A percentile compares a stretch with the other conserved stretches of the same genome.
Evolutionary conservation across 139 green algal species (phyloP).

Genomic region (Tetradesmus obliquus): DNA sequence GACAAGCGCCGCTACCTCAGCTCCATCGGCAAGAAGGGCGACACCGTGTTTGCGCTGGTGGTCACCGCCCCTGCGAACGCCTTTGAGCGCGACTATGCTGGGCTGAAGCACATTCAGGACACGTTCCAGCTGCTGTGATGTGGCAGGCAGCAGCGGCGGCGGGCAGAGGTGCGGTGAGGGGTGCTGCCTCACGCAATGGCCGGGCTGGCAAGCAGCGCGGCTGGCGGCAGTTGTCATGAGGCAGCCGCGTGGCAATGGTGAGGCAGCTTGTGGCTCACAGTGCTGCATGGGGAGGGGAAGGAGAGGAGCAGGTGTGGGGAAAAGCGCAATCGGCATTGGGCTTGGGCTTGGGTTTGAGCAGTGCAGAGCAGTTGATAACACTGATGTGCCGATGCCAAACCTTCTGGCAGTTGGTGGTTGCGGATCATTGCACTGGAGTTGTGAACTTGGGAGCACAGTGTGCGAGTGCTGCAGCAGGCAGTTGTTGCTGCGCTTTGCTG

Average conservation of each 20-base stretch:
- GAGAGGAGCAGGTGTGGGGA: too few relatives aligned
- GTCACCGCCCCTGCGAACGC: constrained; percentile 14
- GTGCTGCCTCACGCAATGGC: too few relatives aligned
- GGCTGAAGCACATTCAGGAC: constrained; percentile 48
- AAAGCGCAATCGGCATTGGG: too few relatives aligned
- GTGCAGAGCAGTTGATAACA: too few relatives aligned
- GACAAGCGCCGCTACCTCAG: constrained; percentile 40
- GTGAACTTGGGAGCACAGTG: not conserved
- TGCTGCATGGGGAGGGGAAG: too few relatives aligned
- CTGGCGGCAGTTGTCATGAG: too few relatives aligned
- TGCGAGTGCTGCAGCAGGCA: not conserved
- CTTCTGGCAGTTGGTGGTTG: not conserved
- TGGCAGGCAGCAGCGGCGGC: not conserved
- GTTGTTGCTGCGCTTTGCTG: not conserved
- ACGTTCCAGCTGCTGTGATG: constrained; percentile 40
- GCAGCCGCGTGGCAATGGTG: not conserved
- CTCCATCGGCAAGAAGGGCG: constrained; percentile 39
- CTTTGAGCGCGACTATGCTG: not conserved
- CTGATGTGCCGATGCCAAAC: too few relatives aligned
- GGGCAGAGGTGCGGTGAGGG: too few relatives aligned
- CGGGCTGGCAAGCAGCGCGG: too few relatives aligned
- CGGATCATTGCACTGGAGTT: not conserved
- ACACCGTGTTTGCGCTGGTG: constrained; percentile 40
- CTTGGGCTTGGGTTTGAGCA: too few relatives aligned
- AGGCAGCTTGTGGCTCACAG: not conserved